Percentiles rank a stretch among this genome's conserved stretches.
phyloP scores from a whole-genome alignment of 1,284 basidiomycete species.

The Wallemia ichthyophaga region DNA sequence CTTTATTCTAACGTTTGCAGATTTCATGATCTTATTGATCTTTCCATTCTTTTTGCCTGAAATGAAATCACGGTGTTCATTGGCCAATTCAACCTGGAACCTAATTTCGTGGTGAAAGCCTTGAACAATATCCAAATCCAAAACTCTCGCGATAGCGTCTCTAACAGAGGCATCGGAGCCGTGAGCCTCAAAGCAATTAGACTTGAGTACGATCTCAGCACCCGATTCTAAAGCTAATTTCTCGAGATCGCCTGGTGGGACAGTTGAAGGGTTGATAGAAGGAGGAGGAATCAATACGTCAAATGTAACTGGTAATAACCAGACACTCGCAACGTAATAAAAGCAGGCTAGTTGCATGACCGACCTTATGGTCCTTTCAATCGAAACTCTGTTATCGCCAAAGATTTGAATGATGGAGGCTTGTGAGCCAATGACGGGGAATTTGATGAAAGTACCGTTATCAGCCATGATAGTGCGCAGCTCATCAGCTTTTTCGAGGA shows the following conservation, averaged over 20 bases:
- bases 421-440: slow-evolving; percentile 66
- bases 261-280: slow-evolving; percentile 50
- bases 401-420: slow-evolving; percentile 76
- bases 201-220: slow-evolving; percentile 86
- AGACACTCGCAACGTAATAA: slow-evolving; percentile 83
- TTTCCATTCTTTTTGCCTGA: slow-evolving; percentile 95
- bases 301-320: slow-evolving; percentile 76
- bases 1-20: slow-evolving; percentile 85
- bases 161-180: slow-evolving; percentile 83
- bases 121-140: slow-evolving; percentile 74
- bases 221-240: slow-evolving; percentile 61
- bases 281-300: slow-evolving; percentile 53
- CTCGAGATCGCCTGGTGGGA: slow-evolving; percentile 45
- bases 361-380: slow-evolving; percentile 74
- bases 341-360: slow-evolving; percentile 93
- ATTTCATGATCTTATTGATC: slow-evolving; percentile 96
- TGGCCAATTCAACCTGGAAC: slow-evolving; percentile 92
- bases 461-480: slow-evolving; percentile 76
- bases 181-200: slow-evolving; percentile 89
- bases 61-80: slow-evolving; percentile 95
- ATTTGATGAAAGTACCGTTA: slow-evolving; percentile 82
- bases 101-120: slow-evolving; percentile 90
- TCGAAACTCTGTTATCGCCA: slow-evolving; percentile 79
- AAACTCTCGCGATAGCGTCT: slow-evolving; percentile 48
- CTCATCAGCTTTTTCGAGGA: slow-evolving; percentile 70